Evolutionary conservation across 306 rosid species (phyloP), one percentile per base, ranked within the genome.

Genomic region (Vicia villosa): DNA sequence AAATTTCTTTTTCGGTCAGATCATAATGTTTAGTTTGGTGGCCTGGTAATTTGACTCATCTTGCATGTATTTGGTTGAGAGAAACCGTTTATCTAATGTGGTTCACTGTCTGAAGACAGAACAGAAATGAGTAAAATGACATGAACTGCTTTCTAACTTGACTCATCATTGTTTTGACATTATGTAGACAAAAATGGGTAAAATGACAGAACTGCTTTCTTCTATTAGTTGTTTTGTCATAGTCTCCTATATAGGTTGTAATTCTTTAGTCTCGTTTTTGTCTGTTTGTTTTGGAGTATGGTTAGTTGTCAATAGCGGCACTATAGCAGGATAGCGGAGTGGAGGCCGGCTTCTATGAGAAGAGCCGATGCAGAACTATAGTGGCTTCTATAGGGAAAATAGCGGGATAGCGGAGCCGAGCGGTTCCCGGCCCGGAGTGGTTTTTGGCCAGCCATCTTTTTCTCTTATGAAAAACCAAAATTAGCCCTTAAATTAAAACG

Each of bases 151-250:
- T 64, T 69, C 59, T 69, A 32, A 6, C 8, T 6, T 32, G 37
- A 32, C 37, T 32, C 37, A 32, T 32, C 3, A 45, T 14, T 14
- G 8, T 46, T 2, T 30, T 17, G 8, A 16, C 52, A 43, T 45
- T 58, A 43, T 34, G 32, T 54, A 24, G 76, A 45, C 73, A 42
- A 61, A 54, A 43, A 26, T 14, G 9, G 42, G 52, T 30, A 14
- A 57, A 57, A 34, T 55, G 52, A 40, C 28, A 2, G 4, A 15
- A 61, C 13, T 74, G 50, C 26, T 36, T 64, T 69, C 59, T 69
- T 69, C 14, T 43, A 16, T 7, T 26, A 40, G 30, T 58, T 74
- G 42, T 19, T 30, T 28, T 69, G 51, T n/a, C 51, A 50, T 68
- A 9, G 9, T 52, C 40, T 21, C 79, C 63, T 34, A 37, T 22